Conservation (phyloP, 2,329 filamentous ascomycete species). For the Penicillium hesseltinei region DNA sequence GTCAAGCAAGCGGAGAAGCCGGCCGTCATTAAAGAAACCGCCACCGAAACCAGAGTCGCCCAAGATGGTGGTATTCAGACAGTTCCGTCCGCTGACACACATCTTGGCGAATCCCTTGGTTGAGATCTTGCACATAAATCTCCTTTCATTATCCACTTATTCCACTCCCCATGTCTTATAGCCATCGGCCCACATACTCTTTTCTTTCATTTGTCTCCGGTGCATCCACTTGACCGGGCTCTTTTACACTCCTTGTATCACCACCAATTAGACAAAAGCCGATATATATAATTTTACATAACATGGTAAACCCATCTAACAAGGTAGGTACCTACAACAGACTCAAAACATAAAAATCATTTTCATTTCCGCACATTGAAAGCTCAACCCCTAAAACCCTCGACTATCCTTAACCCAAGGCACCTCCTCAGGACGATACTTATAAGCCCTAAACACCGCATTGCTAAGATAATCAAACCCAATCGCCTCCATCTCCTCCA, state of each 20-base stretch:
- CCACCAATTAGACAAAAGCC: constrained; percentile 13
- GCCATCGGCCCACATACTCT: too few relatives aligned
- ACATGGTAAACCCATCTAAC: not conserved
- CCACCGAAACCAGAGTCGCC: constrained; percentile 24
- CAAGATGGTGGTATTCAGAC: constrained; percentile 18
- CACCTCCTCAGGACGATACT: constrained; percentile 43
- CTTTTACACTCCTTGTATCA: constrained; percentile 11
- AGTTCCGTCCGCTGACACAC: constrained; percentile 16
- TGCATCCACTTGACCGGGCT: not conserved
- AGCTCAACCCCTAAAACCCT: not conserved
- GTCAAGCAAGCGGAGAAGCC: constrained; percentile 33
- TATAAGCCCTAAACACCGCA: constrained; percentile 48
- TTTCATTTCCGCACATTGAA: not conserved
- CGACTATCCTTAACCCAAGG: constrained; percentile 36
- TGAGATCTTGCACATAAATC: constrained; percentile 11
- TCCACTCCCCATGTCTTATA: not conserved
- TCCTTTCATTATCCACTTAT: not conserved
- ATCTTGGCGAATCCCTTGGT: constrained; percentile 34
- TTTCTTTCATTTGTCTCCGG: constrained; percentile 9
- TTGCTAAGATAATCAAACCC: constrained; percentile 43
- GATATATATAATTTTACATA: not conserved
- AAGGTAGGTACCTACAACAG: not conserved
- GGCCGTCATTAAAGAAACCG: constrained; percentile 31
- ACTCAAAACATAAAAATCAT: not conserved
- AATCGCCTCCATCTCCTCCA: constrained; percentile 38